Conservation (phyloP, 2,329 filamentous ascomycete species). For the Alternaria sp. region DNA sequence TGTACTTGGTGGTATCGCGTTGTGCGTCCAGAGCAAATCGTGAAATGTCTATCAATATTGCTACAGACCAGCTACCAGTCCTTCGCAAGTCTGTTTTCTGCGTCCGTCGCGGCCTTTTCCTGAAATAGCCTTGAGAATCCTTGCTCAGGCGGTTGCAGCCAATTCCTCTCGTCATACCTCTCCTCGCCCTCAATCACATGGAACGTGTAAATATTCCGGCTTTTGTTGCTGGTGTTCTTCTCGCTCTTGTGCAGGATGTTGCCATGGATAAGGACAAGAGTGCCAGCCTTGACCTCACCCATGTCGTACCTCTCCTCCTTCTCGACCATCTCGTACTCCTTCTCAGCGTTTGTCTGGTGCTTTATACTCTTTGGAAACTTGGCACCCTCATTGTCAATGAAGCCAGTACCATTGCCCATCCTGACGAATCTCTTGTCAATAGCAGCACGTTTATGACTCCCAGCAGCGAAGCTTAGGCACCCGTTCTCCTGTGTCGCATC, state of each 20-base stretch:
- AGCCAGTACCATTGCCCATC: slow-evolving; percentile 57
- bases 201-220: slow-evolving; percentile 96
- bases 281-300: slow-evolving; percentile 89
- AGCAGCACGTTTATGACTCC: slow-evolving; percentile 78
- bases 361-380: slow-evolving; percentile 64
- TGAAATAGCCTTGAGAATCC: slow-evolving; percentile 77
- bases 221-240: slow-evolving; percentile 85
- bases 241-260: slow-evolving; percentile 97
- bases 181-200: slow-evolving; percentile 89
- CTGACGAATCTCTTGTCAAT: slow-evolving; percentile 80
- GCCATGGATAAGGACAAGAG: slow-evolving; percentile 91
- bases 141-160: slow-evolving; percentile 83
- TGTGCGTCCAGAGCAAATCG: slow-evolving; percentile 75
- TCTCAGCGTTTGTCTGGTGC: slow-evolving; percentile 54
- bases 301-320: slow-evolving; percentile 71
- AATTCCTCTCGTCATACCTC: slow-evolving; percentile 86
- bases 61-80: slow-evolving; percentile 24
- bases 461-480: slow-evolving; percentile 85
- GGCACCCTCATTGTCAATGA: slow-evolving; percentile 70
- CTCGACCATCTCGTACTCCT: slow-evolving; percentile 35
- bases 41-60: slow-evolving; percentile 18
- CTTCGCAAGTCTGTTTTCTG: slow-evolving; percentile 20
- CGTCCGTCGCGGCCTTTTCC: slow-evolving; percentile 3
- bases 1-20: slow-evolving; percentile 79
- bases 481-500: slow-evolving; percentile 89